Percentiles rank a stretch among this genome's conserved stretches.
Conservation (phyloP, 2,329 filamentous ascomycete species). For the Knufia petricola region DNA sequence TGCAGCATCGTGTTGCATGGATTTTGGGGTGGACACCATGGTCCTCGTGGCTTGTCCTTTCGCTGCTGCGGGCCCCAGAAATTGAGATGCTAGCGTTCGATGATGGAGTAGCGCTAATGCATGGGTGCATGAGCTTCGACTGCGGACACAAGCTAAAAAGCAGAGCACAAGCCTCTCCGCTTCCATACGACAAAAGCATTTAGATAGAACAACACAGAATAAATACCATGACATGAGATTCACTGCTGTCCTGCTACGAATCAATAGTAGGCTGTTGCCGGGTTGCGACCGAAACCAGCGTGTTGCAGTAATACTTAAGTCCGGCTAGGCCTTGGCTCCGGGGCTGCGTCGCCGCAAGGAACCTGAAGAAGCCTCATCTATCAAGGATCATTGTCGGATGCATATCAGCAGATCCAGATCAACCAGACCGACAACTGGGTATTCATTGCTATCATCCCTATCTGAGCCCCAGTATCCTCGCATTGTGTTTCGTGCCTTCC, state of each 20-base stretch:
- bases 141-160: background rate
- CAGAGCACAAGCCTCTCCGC: background rate
- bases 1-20: no score
- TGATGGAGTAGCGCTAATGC: background rate
- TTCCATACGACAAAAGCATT: background rate
- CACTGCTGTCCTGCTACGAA: background rate
- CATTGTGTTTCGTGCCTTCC: background rate
- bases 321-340: background rate
- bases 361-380: background rate
- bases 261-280: background rate
- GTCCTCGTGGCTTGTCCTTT: no score
- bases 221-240: background rate
- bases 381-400: background rate
- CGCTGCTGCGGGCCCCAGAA: background rate
- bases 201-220: background rate
- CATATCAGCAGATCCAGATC: background rate
- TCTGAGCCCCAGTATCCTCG: background rate
- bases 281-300: background rate
- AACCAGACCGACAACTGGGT: background rate
- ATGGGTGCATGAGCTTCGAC: background rate
- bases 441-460: background rate
- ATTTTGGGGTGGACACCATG: no score
- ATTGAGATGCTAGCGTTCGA: background rate
- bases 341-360: background rate
- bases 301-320: background rate